Percentiles rank a stretch among this genome's conserved stretches.
Conservation (phyloP, 179 eudicot genomes). For the Actinidia polygama region DNA sequence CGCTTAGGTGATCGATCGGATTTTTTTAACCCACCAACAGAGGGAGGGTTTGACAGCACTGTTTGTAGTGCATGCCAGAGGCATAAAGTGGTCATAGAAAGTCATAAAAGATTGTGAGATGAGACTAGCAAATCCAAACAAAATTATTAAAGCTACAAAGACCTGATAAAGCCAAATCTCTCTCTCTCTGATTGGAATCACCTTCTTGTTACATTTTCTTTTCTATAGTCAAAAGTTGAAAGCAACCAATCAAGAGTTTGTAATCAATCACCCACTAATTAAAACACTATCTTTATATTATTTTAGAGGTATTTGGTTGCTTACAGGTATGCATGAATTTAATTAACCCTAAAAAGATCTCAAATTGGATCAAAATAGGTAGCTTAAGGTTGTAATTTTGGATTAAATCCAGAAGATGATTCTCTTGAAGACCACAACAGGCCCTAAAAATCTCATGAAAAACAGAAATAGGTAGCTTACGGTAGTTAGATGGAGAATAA, state of each 20-base stretch:
- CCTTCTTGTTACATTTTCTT: neutral
- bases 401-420: no score
- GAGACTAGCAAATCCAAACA: neutral
- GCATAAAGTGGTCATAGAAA: neutral
- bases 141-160: neutral
- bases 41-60: no score
- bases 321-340: no score
- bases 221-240: slow-evolving; percentile 11
- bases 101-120: neutral
- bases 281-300: neutral
- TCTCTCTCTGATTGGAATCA: neutral
- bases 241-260: neutral
- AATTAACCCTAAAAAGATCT: no score
- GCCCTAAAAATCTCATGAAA: no score
- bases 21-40: neutral
- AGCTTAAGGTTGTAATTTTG: no score
- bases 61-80: neutral
- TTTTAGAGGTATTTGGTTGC: no score
- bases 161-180: neutral
- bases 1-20: neutral
- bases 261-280: neutral
- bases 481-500: no score
- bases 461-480: no score
- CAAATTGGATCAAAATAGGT: no score
- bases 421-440: no score